Base-by-base conservation (phyloP, 2,329 filamentous ascomycete species). In the Penicillium brevicompactum region DNA sequence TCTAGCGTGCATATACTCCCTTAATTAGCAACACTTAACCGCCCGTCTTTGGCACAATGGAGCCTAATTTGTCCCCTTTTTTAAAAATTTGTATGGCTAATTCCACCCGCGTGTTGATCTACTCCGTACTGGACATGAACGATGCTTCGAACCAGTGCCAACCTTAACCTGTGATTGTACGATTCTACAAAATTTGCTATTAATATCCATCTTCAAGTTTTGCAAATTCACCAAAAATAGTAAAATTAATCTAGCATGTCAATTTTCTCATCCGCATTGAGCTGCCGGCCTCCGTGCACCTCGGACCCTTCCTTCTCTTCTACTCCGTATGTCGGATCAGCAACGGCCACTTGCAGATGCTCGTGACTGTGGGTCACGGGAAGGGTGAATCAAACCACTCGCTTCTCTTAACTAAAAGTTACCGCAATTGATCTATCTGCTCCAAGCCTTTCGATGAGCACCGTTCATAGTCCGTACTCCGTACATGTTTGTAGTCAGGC, bases 11-110 rank as follows among this genome's bases (percentile, higher is more conserved):
- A 38, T 38, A 38, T 38, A 38, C 37, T 38, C 22, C 54, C 60
- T 58, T 64, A 64, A 64, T 64, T 64, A 62, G 62, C 53, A 58
- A 51, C 51, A 62, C 21, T 60, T 59, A 63, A 55, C 30, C 60
- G 59, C 61, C 51, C 27, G n/a, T 16, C 7, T 16, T n/a, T 8
- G 37, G 37, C 13, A 38, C 27, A 44, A 44, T 56, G 6, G 11
- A 27, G 9, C 9, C 38, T 56, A 60, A 56, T 56, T 52, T 38
- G 31, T 30, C 43, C 43, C 49, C 49, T 13, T 55, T 53, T 47
- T 37, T 22, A 21, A 34, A 16, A 18, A 18, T 1, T 18, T 18
- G 18, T 18, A 18, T 18, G 18, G 37, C 37, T 38, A 38, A 38
- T 38, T 38, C 14, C 5, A 5, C 16, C 8, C n/a, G 3, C 13